Conservation (phyloP, 2,329 filamentous ascomycete species). For the Xylaria hypoxylon region DNA sequence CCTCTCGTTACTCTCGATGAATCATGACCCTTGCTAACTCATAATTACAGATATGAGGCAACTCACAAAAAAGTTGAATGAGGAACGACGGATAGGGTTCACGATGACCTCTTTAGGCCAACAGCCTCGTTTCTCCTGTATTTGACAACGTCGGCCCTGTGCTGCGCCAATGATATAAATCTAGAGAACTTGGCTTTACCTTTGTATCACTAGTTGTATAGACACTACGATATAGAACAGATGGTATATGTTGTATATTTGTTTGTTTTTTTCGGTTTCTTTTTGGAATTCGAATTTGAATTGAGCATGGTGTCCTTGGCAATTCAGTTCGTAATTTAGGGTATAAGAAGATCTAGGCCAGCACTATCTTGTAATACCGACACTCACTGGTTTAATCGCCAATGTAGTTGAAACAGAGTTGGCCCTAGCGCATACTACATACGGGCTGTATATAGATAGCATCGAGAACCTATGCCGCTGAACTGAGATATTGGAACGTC, state of each 20-base stretch:
- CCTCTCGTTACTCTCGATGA: conserved; percentile 17
- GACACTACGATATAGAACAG: conserved; percentile 1
- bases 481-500: conserved; percentile 2
- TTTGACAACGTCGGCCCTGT: conserved; percentile 1
- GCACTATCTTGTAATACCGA: background rate
- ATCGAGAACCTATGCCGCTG: too few species aligned
- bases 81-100: conserved; percentile 8
- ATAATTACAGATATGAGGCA: conserved; percentile 68
- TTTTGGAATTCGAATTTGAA: too few species aligned
- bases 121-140: conserved; percentile 3
- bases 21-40: conserved; percentile 50
- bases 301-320: background rate
- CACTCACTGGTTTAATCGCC: background rate
- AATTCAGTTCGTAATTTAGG: conserved; percentile 1
- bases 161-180: conserved; percentile 6
- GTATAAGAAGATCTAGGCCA: conserved; percentile 6
- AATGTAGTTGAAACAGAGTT: background rate
- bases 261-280: background rate
- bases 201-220: conserved; percentile 8
- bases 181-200: conserved; percentile 1
- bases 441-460: background rate
- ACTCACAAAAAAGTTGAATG: conserved; percentile 62
- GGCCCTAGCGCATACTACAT: background rate
- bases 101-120: background rate
- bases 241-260: background rate